phyloP scores from a whole-genome alignment of 83 land plant species.

The Picea abies region DNA sequence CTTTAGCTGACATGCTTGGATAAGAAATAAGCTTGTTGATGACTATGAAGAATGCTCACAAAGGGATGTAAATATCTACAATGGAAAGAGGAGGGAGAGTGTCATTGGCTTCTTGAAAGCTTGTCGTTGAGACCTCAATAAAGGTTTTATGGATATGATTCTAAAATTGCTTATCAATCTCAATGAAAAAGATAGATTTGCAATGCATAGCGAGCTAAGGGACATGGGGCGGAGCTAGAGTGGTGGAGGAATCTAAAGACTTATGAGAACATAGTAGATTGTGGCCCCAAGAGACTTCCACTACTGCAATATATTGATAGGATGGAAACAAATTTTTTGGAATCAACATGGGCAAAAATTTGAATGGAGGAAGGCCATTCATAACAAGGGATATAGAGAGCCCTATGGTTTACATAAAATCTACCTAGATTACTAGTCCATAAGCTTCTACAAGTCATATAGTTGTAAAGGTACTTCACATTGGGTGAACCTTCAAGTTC shows the following conservation, averaged over 20 bases:
- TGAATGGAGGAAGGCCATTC: too few species aligned
- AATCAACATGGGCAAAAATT: too few species aligned
- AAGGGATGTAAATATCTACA: conserved; percentile 15
- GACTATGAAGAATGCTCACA: conserved; percentile 18
- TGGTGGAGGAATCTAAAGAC: conserved; percentile 9
- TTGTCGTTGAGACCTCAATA: conserved; percentile 8
- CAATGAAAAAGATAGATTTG: conserved; percentile 14
- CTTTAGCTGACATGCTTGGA: too few species aligned
- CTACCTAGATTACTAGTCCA: too few species aligned
- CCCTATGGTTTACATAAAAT: too few species aligned
- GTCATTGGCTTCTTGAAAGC: conserved; percentile 20
- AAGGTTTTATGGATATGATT: conserved; percentile 7
- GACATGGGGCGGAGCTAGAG: conserved; percentile 20
- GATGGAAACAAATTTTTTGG: too few species aligned
- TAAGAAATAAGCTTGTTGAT: not conserved
- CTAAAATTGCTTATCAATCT: conserved; percentile 17
- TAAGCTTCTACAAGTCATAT: too few species aligned
- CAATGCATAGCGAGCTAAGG: conserved; percentile 24
- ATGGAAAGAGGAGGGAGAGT: not conserved
- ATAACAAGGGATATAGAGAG: too few species aligned
- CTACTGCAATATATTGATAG: too few species aligned
- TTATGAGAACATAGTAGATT: conserved; percentile 10
- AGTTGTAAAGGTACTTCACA: too few species aligned
- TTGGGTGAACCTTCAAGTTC: too few species aligned
- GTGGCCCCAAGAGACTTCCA: conserved; percentile 16